phyloP scores from a whole-genome alignment of 495 filamentous ascomycete species.

The Lichina pygmaea region DNA sequence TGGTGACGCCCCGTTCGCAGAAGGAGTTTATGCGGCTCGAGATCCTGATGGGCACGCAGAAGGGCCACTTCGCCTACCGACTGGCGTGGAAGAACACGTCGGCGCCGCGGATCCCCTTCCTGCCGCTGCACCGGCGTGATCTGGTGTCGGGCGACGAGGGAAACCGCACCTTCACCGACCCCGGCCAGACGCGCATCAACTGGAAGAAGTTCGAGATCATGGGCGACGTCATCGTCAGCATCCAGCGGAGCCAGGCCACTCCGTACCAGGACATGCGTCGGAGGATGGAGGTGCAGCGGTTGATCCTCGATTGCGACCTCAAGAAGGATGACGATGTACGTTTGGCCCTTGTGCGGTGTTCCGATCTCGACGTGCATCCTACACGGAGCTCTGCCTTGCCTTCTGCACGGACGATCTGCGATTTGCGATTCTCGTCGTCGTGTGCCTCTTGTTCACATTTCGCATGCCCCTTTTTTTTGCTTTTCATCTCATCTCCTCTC shows the following conservation, averaged over 20 bases:
- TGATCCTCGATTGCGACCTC: slow-evolving; percentile 43
- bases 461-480: background rate
- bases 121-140: slow-evolving; percentile 75
- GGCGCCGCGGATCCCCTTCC: slow-evolving; percentile 69
- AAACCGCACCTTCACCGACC: slow-evolving; percentile 58
- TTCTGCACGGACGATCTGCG: background rate
- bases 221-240: slow-evolving; percentile 67
- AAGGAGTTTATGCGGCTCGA: slow-evolving; percentile 73
- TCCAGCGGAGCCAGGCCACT: slow-evolving; percentile 70
- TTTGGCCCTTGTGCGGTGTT: too few species aligned
- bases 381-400: too few species aligned
- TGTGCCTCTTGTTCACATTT: background rate
- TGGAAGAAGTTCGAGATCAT: slow-evolving; percentile 98
- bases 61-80: slow-evolving; percentile 80
- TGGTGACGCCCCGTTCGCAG: slow-evolving; percentile 39
- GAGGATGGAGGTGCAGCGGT: slow-evolving; percentile 35
- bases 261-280: slow-evolving; percentile 45
- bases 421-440: too few species aligned
- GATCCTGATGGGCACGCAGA: slow-evolving; percentile 76
- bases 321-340: slow-evolving; percentile 32
- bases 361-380: too few species aligned
- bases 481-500: background rate
- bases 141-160: slow-evolving; percentile 80
- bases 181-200: slow-evolving; percentile 39
- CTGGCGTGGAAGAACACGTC: slow-evolving; percentile 91